phyloP scores from a whole-genome alignment of 2,329 filamentous ascomycete genomes.

The Corniculantispora saksenae region DNA sequence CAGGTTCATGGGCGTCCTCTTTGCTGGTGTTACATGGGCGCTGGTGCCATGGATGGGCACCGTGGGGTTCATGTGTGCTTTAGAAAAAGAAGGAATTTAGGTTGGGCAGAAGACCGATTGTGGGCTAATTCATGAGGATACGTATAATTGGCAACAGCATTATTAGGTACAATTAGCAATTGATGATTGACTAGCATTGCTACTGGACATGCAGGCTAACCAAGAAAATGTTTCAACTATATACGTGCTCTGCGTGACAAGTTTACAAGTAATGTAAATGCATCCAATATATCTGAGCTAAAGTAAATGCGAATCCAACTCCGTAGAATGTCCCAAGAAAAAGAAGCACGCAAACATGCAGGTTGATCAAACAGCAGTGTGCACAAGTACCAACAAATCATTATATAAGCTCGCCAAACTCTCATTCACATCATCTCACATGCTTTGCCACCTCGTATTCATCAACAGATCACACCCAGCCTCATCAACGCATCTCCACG shows the following conservation, averaged over 20 bases:
- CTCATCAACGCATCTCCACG: slow-evolving; percentile 56
- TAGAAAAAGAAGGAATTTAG: background rate
- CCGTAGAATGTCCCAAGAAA: background rate
- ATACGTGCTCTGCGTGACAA: background rate
- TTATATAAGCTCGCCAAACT: background rate
- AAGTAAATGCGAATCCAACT: background rate
- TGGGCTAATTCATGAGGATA: background rate
- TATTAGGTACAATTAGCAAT: background rate
- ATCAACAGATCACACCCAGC: background rate
- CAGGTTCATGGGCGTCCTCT: slow-evolving; percentile 27
- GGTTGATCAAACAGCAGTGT: background rate
- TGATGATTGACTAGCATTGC: background rate
- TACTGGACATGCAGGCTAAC: background rate
- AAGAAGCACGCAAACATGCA: background rate
- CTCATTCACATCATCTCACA: background rate
- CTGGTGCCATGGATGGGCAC: background rate
- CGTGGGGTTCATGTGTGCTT: too few relatives aligned
- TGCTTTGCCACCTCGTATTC: background rate
- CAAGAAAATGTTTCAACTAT: background rate
- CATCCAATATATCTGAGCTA: background rate
- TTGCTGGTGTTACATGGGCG: slow-evolving; percentile 22
- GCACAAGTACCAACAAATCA: background rate
- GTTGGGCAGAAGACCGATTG: background rate
- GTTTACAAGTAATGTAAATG: background rate
- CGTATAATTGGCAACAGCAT: background rate